Base-by-base conservation (phyloP, 1,284 basidiomycete species). In the Melampsora occidentalis region DNA sequence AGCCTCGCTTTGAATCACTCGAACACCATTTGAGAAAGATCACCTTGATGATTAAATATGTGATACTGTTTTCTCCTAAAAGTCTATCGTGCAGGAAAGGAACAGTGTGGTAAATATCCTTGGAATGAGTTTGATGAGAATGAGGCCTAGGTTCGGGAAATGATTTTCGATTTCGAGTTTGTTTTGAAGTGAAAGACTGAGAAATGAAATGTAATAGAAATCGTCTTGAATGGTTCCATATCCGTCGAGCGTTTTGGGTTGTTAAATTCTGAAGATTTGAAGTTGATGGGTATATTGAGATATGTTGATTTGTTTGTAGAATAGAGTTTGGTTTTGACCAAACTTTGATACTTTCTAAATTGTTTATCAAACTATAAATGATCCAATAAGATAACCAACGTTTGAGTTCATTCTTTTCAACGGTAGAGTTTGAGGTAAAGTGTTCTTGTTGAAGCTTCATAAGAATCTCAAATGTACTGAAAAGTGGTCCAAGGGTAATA, bases 11-110 rank as follows among this genome's bases (percentile, higher is more conserved):
- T n/a, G 53, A 22, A 2, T 20, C 2, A 57, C 53, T 57, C 9
- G 53, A 57, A 28, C 53, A 57, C 53, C 53, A 57, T 57, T 28
- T n/a, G 20, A 57, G 53, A 28, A 57, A 57, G 53, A 57, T n/a
- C 9, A 57, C 18, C 22, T 57, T 57, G 53, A 57, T 9, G 53
- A 57, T 57, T 14, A 28, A 9, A 28, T 57, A 57, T 5, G 5
- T n/a, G 6, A 57, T 9, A 20, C 53, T 9, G 14, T 57, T 9
- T 14, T 57, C 14, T 20, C 18, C 20, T 9, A 57, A 57, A n/a
- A 57, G 7, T 28, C 4, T n/a, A 12, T 57, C 20, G 14, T 20
- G 53, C 0, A 57, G 20, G 22, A n/a, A 57, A 12, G 53, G 20
- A n/a, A 16, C 16, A 0, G 53, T 12, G 14, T 20, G 28, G 4